Conservation (phyloP, 1,284 basidiomycete genomes). For the Stereum hirsutum region DNA sequence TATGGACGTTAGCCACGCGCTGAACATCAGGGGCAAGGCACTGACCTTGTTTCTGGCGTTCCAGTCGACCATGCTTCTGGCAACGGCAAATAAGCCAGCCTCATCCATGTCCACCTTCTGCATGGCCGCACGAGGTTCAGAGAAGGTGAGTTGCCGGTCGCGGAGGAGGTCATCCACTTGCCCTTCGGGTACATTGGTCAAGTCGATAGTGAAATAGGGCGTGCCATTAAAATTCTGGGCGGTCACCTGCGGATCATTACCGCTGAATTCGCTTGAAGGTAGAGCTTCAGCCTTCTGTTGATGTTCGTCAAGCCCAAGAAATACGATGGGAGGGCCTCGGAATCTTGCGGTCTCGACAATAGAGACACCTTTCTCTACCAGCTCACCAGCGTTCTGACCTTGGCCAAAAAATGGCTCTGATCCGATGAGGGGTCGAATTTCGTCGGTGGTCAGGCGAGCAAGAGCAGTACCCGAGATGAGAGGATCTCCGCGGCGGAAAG, state of each 20-base stretch:
- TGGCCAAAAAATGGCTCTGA: slow-evolving; percentile 56
- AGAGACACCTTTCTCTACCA: slow-evolving; percentile 30
- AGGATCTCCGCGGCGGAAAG: slow-evolving; percentile 65
- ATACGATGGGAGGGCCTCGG: slow-evolving; percentile 46
- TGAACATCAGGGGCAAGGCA: slow-evolving; percentile 3
- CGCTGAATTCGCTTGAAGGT: slow-evolving; percentile 32
- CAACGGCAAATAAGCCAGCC: slow-evolving; percentile 69
- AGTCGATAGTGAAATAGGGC: slow-evolving; percentile 76
- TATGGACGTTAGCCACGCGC: slow-evolving; percentile 6
- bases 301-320: slow-evolving; percentile 77
- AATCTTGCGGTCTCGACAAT: slow-evolving; percentile 59
- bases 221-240: slow-evolving; percentile 60
- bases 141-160: slow-evolving; percentile 41
- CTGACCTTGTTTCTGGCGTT: slow-evolving; percentile 74
- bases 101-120: slow-evolving; percentile 44
- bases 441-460: slow-evolving; percentile 44
- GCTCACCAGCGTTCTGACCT: slow-evolving; percentile 40
- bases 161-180: slow-evolving; percentile 36
- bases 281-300: slow-evolving; percentile 19
- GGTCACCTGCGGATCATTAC: slow-evolving; percentile 25
- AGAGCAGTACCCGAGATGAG: slow-evolving; percentile 32
- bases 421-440: slow-evolving; percentile 38
- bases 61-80: slow-evolving; percentile 83
- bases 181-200: slow-evolving; percentile 40
- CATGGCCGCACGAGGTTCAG: slow-evolving; percentile 60